Base-by-base conservation (phyloP, 257 asterid species). In the Solanum corneliomulleri region DNA sequence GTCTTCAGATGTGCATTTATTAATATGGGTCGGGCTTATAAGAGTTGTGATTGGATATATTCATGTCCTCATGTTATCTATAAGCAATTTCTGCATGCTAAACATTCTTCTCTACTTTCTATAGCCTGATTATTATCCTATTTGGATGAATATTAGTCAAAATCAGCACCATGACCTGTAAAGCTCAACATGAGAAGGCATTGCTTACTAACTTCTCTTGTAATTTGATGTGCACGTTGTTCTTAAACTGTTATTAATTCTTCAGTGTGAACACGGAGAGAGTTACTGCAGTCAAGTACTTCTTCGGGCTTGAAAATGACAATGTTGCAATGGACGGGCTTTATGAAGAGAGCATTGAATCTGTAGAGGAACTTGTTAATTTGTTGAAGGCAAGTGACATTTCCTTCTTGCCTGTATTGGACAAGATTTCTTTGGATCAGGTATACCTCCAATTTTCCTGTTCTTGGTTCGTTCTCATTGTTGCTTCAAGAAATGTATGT, bases 261-360 rank as follows among this genome's bases (percentile, higher is more conserved):
- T 85, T 86, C 92, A 95, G 99, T 74, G 82, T 93, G 90, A 91
- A 90, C 90, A 39, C 62, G 88, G 97, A 93, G 91, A 92, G 93
- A 86, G 83, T 92, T 92, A 88, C 93, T 89, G 97, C 93, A 21
- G 89, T 95, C 89, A 95, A 94, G 92, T 88, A 87, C 85, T 89
- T 95, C 70, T 96, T 94, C 41, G 97, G 99, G 86, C 81, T 90
- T 69, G 88, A 85, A 87, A 80, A 89, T 58, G 93, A 90, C 37
- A 89, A 31, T 39, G 68, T 88, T 52, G 85, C 89, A 71, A 64
- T 60, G 23, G 95, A 90, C 81, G 89, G 56, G 77, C 88, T 93
- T 86, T 76, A 87, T 87, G 95, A 90, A 52, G 97, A 91, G 86
- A 91, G 92, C 93, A 86, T 90, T 89, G 95, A 94, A 86, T 91